A percentile compares a stretch with the other conserved stretches of the same genome.
Evolutionary conservation across 1,284 basidiomycete species (phyloP).

Genomic region (Puccinia polysora): DNA sequence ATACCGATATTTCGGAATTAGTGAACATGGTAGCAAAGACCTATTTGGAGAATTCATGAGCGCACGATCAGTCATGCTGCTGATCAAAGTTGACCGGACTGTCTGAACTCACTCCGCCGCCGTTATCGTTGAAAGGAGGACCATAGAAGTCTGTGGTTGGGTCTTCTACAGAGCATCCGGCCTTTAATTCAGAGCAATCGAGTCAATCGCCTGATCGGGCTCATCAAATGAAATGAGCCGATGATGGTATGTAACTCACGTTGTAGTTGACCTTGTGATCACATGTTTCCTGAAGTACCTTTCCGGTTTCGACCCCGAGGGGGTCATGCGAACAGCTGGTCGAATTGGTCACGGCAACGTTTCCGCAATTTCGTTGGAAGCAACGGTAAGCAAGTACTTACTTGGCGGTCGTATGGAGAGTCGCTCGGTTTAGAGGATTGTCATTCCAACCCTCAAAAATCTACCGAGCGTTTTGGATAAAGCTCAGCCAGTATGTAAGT

Average conservation of each 20-base stretch:
- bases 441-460: constrained; percentile 36
- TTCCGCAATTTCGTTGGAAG: not conserved
- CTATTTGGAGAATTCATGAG: not conserved
- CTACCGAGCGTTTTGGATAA: too few relatives aligned
- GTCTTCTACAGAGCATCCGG: constrained; percentile 30
- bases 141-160: constrained; percentile 16
- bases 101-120: constrained; percentile 13
- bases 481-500: too few relatives aligned
- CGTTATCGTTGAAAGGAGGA: not conserved
- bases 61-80: not conserved
- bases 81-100: not conserved
- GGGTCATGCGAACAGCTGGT: constrained; percentile 35
- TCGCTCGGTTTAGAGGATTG: not conserved
- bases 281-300: constrained; percentile 26
- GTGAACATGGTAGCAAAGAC: constrained; percentile 22
- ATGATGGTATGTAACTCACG: not conserved
- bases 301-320: constrained; percentile 24
- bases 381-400: not conserved
- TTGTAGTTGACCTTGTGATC: constrained; percentile 28
- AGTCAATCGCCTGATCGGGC: not conserved
- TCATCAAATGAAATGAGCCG: too few relatives aligned
- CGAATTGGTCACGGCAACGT: not conserved
- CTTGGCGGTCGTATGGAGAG: constrained; percentile 19
- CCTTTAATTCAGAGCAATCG: not conserved
- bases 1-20: constrained; percentile 20